These are phyloP conservation scores for Oryza nivara DNA, from an alignment of 176 grass and related monocot species.

Conservation along the genomic window DNA sequence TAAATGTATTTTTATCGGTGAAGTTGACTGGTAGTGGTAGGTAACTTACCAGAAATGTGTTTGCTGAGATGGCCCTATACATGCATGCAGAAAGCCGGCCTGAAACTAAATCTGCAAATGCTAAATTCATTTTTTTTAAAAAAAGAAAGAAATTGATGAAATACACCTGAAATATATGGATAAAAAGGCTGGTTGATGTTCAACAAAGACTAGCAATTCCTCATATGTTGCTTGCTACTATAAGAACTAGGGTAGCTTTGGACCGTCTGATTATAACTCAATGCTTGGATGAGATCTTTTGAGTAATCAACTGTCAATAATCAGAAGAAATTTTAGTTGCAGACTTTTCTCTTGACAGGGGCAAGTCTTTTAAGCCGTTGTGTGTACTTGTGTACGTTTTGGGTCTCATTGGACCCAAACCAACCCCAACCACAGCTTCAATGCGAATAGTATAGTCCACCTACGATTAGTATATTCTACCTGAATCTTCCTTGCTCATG, in stretches of 20 bases:
- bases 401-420: background rate
- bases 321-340: background rate
- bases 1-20: background rate
- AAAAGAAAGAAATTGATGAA: no score
- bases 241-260: background rate
- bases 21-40: background rate
- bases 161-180: background rate
- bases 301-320: background rate
- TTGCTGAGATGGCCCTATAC: no score
- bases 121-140: no score
- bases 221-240: background rate
- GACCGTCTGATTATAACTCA: background rate
- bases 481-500: background rate
- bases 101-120: no score
- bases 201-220: background rate
- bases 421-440: background rate
- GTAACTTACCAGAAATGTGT: background rate
- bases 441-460: no score
- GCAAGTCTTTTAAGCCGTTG: no score
- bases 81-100: no score
- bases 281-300: background rate
- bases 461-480: no score
- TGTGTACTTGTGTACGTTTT: background rate
- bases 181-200: background rate
- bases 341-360: background rate